A percentile compares a stretch with the other conserved stretches of the same genome.
phyloP scores from a whole-genome alignment of 345 rosid species.

The Populus simonii region DNA sequence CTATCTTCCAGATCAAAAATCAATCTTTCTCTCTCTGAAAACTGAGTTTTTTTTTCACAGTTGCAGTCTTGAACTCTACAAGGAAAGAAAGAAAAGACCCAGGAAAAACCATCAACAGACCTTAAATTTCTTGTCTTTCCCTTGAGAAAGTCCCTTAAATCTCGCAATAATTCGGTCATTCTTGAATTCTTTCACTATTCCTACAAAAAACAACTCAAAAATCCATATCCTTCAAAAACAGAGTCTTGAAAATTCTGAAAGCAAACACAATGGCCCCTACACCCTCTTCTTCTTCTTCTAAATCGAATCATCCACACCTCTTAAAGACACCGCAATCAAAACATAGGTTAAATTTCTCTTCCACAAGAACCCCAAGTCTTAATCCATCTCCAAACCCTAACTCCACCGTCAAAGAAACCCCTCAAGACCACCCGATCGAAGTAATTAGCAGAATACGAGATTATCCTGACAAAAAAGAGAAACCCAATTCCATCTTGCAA shows the following conservation, averaged over 20 bases:
- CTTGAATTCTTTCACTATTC: not conserved
- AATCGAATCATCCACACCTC: constrained; percentile 31
- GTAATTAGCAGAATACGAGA: constrained; percentile 79
- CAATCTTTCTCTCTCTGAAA: not conserved
- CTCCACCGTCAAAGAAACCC: constrained; percentile 39
- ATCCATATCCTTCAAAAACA: not conserved
- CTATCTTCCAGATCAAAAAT: no score
- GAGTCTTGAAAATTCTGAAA: not conserved
- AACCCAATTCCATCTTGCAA: constrained; percentile 49
- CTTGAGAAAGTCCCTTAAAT: not conserved
- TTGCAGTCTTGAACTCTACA: not conserved
- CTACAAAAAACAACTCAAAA: not conserved
- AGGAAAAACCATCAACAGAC: not conserved
- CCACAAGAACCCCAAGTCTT: constrained; percentile 31
- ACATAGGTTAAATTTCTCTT: constrained; percentile 61
- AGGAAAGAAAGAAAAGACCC: not conserved
- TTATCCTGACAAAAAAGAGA: constrained; percentile 61
- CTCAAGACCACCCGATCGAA: constrained; percentile 81
- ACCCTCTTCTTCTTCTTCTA: constrained; percentile 49
- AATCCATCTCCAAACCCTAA: constrained; percentile 49
- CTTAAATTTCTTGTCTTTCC: not conserved
- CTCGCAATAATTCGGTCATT: not conserved
- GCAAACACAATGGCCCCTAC: constrained; percentile 66
- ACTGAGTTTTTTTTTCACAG: not conserved
- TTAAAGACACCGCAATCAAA: constrained; percentile 72